These are phyloP conservation scores for Yamadazyma dushanensis DNA, from an alignment of 1,139 yeast species.

Conservation along the genomic window DNA sequence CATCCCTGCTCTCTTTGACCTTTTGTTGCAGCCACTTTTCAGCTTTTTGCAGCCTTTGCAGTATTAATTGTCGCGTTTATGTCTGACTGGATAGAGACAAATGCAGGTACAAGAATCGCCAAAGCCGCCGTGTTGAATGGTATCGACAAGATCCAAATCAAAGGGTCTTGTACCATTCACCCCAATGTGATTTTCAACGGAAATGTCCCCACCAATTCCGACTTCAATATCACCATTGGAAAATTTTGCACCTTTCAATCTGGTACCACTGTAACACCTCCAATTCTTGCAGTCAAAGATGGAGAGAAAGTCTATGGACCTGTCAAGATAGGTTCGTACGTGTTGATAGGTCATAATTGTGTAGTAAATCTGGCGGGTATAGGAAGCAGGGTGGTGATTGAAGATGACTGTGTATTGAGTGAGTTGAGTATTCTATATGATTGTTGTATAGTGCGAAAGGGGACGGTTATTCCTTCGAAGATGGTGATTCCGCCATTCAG, in stretches of 20 bases:
- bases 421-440: slow-evolving; percentile 58
- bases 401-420: slow-evolving; percentile 36
- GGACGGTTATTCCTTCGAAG: slow-evolving; percentile 53
- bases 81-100: slow-evolving; percentile 45
- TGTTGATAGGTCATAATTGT: slow-evolving; percentile 48
- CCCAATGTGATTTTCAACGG: slow-evolving; percentile 36
- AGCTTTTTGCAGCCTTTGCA: too few relatives aligned
- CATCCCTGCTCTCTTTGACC: too few relatives aligned
- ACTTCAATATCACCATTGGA: slow-evolving; percentile 50
- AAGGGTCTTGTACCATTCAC: slow-evolving; percentile 36
- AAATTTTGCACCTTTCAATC: slow-evolving; percentile 45
- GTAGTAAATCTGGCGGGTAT: slow-evolving; percentile 47
- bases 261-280: slow-evolving; percentile 33
- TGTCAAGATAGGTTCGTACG: slow-evolving; percentile 58
- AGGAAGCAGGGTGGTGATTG: slow-evolving; percentile 61
- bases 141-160: slow-evolving; percentile 26
- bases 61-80: too few relatives aligned
- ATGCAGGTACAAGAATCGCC: slow-evolving; percentile 59
- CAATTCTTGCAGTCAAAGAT: slow-evolving; percentile 19
- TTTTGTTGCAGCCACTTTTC: too few relatives aligned
- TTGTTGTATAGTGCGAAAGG: slow-evolving; percentile 54
- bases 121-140: slow-evolving; percentile 36
- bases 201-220: slow-evolving; percentile 23
- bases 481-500: slow-evolving; percentile 63
- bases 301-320: slow-evolving; percentile 21